Base-by-base conservation (phyloP, 2,329 filamentous ascomycete genomes). In the Fusarium hainanense region DNA sequence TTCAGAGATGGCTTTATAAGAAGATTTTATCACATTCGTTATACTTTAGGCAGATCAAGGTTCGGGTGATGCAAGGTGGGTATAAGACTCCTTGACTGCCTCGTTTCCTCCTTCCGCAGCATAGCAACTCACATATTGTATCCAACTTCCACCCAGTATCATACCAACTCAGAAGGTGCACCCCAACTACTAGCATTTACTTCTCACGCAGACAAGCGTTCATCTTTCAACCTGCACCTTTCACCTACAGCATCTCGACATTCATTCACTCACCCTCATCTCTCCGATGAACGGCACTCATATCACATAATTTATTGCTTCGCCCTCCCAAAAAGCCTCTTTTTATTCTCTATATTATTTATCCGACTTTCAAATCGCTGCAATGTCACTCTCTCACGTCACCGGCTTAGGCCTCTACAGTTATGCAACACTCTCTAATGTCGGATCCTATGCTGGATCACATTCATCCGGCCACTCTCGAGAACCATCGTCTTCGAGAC, bases 391-490 rank as follows among this genome's bases (percentile, higher is more conserved):
- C n/a, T 49, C 23, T 28, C 37, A 32, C 4, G 23, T 34, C 8
- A 37, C 42, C 11, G 54, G 30, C 6, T 7, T 20, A 4, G 50
- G 56, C 7, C 40, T 40, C 14, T 46, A 63, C 16, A 63, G 14
- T 20, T 41, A 63, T 18, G 21, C 58, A 20, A 56, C 42, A 16
- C 42, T 47, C 43, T 32, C 58, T 21, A 51, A 51, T 10, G n/a
- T 32, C 12, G 48, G 18, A 5, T 51, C 49, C 34, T 51, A 30
- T 43, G 49, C 34, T 10, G 25, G n/a, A 4, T 42, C 42, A 9
- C 43, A 37, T 21, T 55, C 58, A 23, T 63, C 58, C 18, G 18
- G 40, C 13, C 32, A 48, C 30, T 63, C 60, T 42, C 34, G 60
- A 12, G 48, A 54, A 14, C 48, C 42, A 12, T 49, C 61, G 4